Percentiles rank a stretch among this genome's conserved stretches.
Conservation (phyloP, 768 basidiomycete species). For the Panellus pusillus region DNA sequence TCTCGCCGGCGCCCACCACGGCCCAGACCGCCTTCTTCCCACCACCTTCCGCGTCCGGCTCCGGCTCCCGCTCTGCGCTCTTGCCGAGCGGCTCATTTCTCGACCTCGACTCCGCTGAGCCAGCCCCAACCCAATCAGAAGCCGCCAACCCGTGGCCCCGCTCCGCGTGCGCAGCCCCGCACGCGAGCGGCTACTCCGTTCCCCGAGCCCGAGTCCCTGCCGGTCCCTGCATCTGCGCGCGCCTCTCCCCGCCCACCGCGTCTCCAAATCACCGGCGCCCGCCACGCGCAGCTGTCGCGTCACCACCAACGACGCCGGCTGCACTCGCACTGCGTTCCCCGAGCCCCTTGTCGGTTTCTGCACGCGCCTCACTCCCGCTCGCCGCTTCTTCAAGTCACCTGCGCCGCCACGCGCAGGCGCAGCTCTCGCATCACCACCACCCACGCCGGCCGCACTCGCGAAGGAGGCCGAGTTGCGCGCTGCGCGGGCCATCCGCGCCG, state of each 20-base stretch:
- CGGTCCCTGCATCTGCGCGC: background rate
- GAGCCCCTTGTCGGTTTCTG: background rate
- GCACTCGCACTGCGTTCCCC: no score
- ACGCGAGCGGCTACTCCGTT: background rate
- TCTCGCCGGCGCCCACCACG: constrained; percentile 11
- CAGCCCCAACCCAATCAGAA: constrained; percentile 12
- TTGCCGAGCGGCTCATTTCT: constrained; percentile 13
- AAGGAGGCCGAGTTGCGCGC: constrained; percentile 17
- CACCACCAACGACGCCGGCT: no score
- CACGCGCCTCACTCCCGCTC: background rate
- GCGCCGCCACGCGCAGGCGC: background rate
- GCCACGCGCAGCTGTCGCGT: background rate
- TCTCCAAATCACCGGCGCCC: background rate
- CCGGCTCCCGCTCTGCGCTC: constrained; percentile 6
- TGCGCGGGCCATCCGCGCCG: constrained; percentile 13
- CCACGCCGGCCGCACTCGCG: constrained; percentile 12
- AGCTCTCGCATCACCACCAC: background rate
- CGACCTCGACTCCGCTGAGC: background rate
- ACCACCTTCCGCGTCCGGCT: constrained; percentile 5
- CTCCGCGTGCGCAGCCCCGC: background rate
- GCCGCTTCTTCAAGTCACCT: background rate
- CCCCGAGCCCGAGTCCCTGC: background rate
- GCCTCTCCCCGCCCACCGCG: no score
- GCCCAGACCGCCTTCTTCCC: background rate
- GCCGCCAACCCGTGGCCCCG: background rate